These are phyloP conservation scores for Escovopsis weberi DNA, from an alignment of 2,329 filamentous ascomycete species.

Conservation along the genomic window DNA sequence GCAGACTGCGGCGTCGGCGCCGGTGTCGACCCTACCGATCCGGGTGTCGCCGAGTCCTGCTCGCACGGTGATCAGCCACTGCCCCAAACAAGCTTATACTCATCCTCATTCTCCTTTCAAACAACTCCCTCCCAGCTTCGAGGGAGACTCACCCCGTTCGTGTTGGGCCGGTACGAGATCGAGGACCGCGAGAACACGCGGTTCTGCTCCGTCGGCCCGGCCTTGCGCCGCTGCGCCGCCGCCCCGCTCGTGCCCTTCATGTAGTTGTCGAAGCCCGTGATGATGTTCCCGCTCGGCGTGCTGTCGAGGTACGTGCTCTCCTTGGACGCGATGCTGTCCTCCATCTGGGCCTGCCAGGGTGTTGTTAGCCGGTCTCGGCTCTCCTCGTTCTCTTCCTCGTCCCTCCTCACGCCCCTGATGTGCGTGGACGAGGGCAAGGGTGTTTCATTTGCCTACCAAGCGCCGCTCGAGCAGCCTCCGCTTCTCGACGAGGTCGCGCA, in stretches of 20 bases:
- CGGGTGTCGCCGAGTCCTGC: slow-evolving; percentile 29
- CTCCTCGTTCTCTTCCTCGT: neutral
- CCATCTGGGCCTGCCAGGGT: slow-evolving; percentile 26
- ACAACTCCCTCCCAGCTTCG: neutral
- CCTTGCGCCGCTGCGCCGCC: slow-evolving; percentile 48
- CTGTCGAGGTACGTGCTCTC: slow-evolving; percentile 86
- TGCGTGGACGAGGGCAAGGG: neutral
- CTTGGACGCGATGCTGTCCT: slow-evolving; percentile 71
- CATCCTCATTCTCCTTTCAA: too few relatives aligned
- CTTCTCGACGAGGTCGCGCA: slow-evolving; percentile 33
- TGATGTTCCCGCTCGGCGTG: slow-evolving; percentile 82
- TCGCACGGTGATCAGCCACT: neutral
- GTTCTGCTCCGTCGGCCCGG: slow-evolving; percentile 52
- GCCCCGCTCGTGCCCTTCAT: slow-evolving; percentile 71
- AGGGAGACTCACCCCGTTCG: slow-evolving; percentile 16
- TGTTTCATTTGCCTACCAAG: slow-evolving; percentile 16
- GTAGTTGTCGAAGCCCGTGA: slow-evolving; percentile 95
- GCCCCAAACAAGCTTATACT: too few relatives aligned
- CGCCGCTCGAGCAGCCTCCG: slow-evolving; percentile 23
- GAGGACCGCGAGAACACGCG: slow-evolving; percentile 57
- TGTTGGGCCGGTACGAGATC: slow-evolving; percentile 41
- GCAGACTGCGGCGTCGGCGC: slow-evolving; percentile 41
- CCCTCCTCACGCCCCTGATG: neutral
- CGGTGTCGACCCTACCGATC: slow-evolving; percentile 24
- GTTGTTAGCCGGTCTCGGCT: too few relatives aligned